Evolutionary conservation across 2,329 filamentous ascomycete genomes (phyloP).

Genomic region (Colletotrichum trifolii): DNA sequence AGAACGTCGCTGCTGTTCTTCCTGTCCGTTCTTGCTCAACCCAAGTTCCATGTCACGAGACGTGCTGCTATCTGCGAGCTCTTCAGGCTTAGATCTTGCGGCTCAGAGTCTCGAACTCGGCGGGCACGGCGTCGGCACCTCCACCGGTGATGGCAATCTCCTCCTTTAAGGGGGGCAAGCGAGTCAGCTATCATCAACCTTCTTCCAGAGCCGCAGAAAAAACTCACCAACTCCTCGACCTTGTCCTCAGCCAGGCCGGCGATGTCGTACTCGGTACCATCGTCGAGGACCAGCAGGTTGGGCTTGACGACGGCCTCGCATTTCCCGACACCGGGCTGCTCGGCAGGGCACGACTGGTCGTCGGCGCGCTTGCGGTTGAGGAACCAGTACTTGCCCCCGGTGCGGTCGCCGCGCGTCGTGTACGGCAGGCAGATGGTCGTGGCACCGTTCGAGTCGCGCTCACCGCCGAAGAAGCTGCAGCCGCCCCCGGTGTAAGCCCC

Average conservation of each 20-base stretch:
- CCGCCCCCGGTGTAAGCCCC: conserved; percentile 16
- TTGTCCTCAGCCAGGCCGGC: conserved; percentile 18
- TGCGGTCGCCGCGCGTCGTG: conserved; percentile 23
- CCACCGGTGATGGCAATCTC: conserved; percentile 17
- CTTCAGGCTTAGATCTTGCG: conserved; percentile 6
- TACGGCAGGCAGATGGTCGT: conserved; percentile 13
- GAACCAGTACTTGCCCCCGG: conserved; percentile 22
- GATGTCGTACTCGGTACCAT: conserved; percentile 27
- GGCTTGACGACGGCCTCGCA: conserved; percentile 25
- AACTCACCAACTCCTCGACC: conserved; percentile 19
- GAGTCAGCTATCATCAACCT: conserved; percentile 4
- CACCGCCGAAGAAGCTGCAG: not conserved
- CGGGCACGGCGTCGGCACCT: conserved; percentile 22
- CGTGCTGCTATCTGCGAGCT: not conserved
- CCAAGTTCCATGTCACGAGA: not conserved
- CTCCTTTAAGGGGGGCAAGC: conserved; percentile 6
- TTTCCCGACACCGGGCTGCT: conserved; percentile 19
- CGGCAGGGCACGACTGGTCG: conserved; percentile 21
- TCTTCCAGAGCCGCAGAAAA: not conserved
- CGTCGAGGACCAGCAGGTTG: conserved; percentile 18
- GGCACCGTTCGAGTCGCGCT: conserved; percentile 2
- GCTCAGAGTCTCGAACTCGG: conserved; percentile 18
- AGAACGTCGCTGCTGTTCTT: not conserved
- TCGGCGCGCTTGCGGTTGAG: conserved; percentile 22
- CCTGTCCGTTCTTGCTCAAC: not conserved